These are phyloP conservation scores for Xylaria intraflava DNA, from an alignment of 495 filamentous ascomycete species.

Conservation along the genomic window DNA sequence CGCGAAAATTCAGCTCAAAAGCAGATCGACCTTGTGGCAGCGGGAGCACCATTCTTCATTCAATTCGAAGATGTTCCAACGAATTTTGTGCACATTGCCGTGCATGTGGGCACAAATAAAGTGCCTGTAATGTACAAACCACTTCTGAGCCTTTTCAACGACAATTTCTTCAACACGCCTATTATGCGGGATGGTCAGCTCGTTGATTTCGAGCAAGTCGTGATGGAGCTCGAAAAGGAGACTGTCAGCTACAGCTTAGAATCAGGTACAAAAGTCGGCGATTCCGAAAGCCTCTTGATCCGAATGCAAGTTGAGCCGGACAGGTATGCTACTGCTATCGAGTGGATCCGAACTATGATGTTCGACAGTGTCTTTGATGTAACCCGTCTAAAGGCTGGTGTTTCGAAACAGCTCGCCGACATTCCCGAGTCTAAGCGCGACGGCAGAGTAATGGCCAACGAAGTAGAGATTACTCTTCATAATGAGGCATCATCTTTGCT, in stretches of 20 bases:
- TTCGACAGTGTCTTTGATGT: constrained; percentile 84
- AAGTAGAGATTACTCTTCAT: constrained; percentile 78
- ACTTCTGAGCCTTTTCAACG: constrained; percentile 72
- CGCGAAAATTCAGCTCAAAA: constrained; percentile 66
- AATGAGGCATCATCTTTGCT: constrained; percentile 63
- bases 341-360: constrained; percentile 80
- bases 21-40: constrained; percentile 61
- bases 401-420: constrained; percentile 83
- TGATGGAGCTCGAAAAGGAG: constrained; percentile 81
- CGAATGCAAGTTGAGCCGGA: constrained; percentile 80
- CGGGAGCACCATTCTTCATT: constrained; percentile 70
- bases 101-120: constrained; percentile 69
- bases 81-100: constrained; percentile 76
- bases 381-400: constrained; percentile 68
- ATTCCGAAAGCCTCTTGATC: constrained; percentile 72
- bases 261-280: constrained; percentile 57
- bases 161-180: constrained; percentile 91
- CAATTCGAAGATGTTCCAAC: constrained; percentile 91
- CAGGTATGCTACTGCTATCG: constrained; percentile 75
- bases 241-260: constrained; percentile 76
- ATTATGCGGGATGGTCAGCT: constrained; percentile 69
- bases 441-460: constrained; percentile 66
- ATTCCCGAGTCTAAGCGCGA: constrained; percentile 89
- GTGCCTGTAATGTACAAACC: constrained; percentile 72
- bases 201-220: constrained; percentile 85